Evolutionary conservation across 805 yeast genomes (phyloP), one percentile per base, ranked within the genome.

Genomic region (Wickerhamiella allomyrinae): DNA sequence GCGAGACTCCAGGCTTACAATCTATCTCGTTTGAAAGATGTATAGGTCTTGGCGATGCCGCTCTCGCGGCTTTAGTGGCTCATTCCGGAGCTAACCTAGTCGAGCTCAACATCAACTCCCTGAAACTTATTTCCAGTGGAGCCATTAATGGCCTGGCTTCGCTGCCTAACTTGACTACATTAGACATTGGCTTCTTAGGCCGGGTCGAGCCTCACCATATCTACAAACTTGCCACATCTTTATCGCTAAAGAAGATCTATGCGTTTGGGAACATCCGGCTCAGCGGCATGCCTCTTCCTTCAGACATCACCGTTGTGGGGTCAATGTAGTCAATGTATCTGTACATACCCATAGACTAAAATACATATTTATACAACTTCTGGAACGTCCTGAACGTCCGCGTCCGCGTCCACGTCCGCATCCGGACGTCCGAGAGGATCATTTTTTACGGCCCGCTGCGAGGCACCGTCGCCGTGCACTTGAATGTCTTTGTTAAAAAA

Each of bases 141-240:
- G 39, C 58, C 11, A 41, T 59, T 23, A 50, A 49, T 19, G 33
- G 44, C 13, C 40, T 62, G 11, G 52, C 45, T 15, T 46, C 57
- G 11, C 65, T 76, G 35, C 82, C 86, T 1, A 68, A 77, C 22
- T 61, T 89, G 34, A 74, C 84, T 0, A 69, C 74, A 25, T 51
- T 83, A 14, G 91, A 89, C 57, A 55, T 77, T 11, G 93, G 96
- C 0, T 89, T 89, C 60, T 82, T 85, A 2, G 66, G 93, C 31
- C 66, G 75, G 17, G 71, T 84, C 10, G 85, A 85, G 55, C 84
- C 89, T 58, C 70, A 67, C 15, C 70, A 75, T 0, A 57, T 87
- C n/a, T 72, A 71, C 20, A 53, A 69, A 22, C 50, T 85, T 17
- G 70, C 80, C 2, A 67, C 71, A 9, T 82, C 91, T 47, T 71